Percentiles rank a stretch among this genome's conserved stretches.
These are phyloP conservation scores for Schizochytrium sp. DNA, from an alignment of 108 stramenopile genomes.

Conservation along the genomic window DNA sequence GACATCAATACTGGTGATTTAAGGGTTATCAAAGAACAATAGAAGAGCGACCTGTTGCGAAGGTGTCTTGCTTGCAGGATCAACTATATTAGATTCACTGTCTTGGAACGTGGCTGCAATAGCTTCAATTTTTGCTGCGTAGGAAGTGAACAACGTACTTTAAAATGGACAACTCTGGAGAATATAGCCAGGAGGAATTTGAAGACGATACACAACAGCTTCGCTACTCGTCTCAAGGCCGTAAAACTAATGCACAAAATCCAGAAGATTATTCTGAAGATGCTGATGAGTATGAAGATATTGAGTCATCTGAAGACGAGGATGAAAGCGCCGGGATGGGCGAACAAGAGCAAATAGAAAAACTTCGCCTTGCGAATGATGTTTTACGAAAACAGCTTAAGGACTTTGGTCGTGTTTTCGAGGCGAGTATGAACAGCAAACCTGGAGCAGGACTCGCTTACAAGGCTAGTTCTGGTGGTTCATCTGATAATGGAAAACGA, in stretches of 20 bases:
- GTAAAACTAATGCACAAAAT: background rate
- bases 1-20: no score
- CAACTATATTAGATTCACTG: no score
- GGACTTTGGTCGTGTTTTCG: slow-evolving; percentile 42
- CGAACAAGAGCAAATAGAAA: slow-evolving; percentile 56
- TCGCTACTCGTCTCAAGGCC: background rate
- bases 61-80: no score
- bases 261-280: background rate
- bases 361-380: slow-evolving; percentile 40
- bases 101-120: no score
- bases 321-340: slow-evolving; percentile 33
- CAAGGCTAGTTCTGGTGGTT: background rate
- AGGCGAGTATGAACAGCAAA: slow-evolving; percentile 44
- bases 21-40: no score
- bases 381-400: slow-evolving; percentile 51
- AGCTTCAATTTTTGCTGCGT: no score
- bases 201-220: slow-evolving; percentile 13
- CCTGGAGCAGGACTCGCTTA: background rate
- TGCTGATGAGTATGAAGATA: slow-evolving; percentile 27
- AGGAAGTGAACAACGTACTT: background rate
- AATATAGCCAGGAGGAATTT: slow-evolving; percentile 54
- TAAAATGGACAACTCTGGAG: slow-evolving; percentile 3
- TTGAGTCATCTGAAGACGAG: background rate
- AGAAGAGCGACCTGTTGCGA: no score
- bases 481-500: slow-evolving; percentile 45